Conservation (phyloP, 2,329 filamentous ascomycete genomes). For the Talaromyces rugulosus region DNA sequence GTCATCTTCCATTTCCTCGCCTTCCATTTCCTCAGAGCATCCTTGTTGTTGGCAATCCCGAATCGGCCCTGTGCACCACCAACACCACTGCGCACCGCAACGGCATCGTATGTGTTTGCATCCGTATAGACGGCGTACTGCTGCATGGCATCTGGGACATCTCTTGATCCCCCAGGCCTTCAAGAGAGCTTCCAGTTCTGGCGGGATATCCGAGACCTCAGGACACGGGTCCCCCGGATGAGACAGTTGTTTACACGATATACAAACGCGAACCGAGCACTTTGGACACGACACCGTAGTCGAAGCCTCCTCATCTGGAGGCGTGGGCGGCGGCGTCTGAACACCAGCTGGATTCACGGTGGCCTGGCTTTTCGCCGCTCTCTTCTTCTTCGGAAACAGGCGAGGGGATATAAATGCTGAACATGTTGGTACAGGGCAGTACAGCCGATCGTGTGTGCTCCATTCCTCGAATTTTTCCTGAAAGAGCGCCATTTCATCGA, state of each 20-base stretch:
- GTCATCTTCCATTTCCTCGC: conserved; percentile 1
- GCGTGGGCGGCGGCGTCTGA: conserved; percentile 9
- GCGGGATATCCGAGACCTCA: conserved; percentile 32
- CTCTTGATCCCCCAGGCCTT: conserved; percentile 45
- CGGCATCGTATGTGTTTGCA: conserved; percentile 47
- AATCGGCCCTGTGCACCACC: conserved; percentile 35
- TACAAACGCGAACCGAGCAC: conserved; percentile 42
- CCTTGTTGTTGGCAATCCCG: conserved; percentile 24
- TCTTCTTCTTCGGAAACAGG: conserved; percentile 16
- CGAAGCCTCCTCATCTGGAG: conserved; percentile 16
- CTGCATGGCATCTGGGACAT: conserved; percentile 48
- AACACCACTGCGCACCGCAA: conserved; percentile 51
- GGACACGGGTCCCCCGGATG: conserved; percentile 28
- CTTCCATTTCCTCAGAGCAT: conserved; percentile 14
- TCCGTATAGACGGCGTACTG: conserved; percentile 46
- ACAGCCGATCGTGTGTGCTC: conserved; percentile 41
- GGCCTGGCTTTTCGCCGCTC: too few relatives aligned
- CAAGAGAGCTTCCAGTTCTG: conserved; percentile 31
- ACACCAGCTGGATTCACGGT: not conserved
- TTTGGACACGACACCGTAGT: conserved; percentile 38
- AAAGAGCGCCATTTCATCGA: conserved; percentile 34
- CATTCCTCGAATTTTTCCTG: conserved; percentile 47
- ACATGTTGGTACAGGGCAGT: conserved; percentile 47
- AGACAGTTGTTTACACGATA: conserved; percentile 39
- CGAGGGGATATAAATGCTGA: conserved; percentile 45